Base-by-base conservation (phyloP, 2,329 filamentous ascomycete species). In the Grosmannia serpens region DNA sequence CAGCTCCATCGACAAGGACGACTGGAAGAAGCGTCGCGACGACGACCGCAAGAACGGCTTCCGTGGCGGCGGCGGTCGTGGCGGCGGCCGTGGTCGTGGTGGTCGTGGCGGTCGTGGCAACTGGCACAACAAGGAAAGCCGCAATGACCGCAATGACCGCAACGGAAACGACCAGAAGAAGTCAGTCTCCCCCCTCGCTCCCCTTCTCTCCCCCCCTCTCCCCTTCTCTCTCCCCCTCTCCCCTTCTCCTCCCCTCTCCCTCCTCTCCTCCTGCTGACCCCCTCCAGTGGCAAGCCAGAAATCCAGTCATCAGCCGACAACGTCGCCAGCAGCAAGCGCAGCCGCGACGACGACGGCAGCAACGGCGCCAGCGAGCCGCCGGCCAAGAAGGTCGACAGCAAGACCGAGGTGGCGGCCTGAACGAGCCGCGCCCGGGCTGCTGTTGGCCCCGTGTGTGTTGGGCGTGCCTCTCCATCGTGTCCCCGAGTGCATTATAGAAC, bases 11-110 rank as follows among this genome's bases (percentile, higher is more conserved):
- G 77, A 82, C 65, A 69, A 74, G 55, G 73, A 82, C 64, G 79
- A 86, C 71, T 86, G 83, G 82, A 86, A 83, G 73, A 77, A 79
- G 70, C 78, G 83, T 64, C 78, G 83, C 26, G 81, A 85, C 9
- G 69, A 83, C 50, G 83, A 86, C 65, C 81, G 81, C 68, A 80
- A 80, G 70, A 76, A 76, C 64, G 83, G 83, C 26, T 83, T 82
- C 72, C 75, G 75, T 58, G 75, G 76, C 41, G 73, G 75, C 49
- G 52, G 58, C 13, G 58, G 62, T 54, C 73, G 75, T 15, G 47
- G 58, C 8, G 49, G 53, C n/a, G 44, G 54, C 53, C 71, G 72
- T 53, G 73, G 75, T 17, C 13, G 59, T 20, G 15, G 55, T 27
- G 55, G 55, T 10, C 33, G 47, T 5, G 68, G 71, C 11, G 69